A percentile compares a stretch with the other conserved stretches of the same genome.
Evolutionary conservation across 1,284 basidiomycete species (phyloP).

Genomic region (Ganoderma multipileum): DNA sequence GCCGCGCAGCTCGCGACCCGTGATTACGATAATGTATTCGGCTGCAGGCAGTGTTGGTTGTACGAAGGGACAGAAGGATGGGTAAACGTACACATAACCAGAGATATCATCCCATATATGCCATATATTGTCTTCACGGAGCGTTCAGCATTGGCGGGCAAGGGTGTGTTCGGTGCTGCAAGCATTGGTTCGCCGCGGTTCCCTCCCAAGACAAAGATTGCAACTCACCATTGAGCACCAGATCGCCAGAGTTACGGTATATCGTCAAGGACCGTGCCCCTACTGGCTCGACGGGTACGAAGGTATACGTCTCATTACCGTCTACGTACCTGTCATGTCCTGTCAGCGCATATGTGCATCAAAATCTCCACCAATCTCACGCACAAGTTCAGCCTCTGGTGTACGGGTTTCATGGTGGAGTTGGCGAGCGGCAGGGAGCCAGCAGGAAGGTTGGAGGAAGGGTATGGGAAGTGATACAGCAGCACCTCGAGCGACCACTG

Average conservation of each 20-base stretch:
- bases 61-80: neutral
- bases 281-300: conserved; percentile 69
- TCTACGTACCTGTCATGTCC: conserved; percentile 61
- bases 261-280: conserved; percentile 73
- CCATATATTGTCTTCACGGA: conserved; percentile 78
- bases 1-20: conserved; percentile 82
- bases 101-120: conserved; percentile 85
- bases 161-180: conserved; percentile 60
- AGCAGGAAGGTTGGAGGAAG: conserved; percentile 20
- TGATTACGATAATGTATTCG: conserved; percentile 93
- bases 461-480: conserved; percentile 11
- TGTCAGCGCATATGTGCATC: conserved; percentile 28
- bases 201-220: conserved; percentile 8
- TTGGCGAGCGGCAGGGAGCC: conserved; percentile 24
- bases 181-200: conserved; percentile 19
- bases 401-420: conserved; percentile 65
- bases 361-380: conserved; percentile 25
- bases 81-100: conserved; percentile 78
- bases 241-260: conserved; percentile 74
- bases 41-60: conserved; percentile 53
- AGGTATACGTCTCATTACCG: conserved; percentile 77
- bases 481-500: conserved; percentile 14
- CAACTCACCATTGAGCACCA: conserved; percentile 70
- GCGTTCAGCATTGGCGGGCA: conserved; percentile 61
- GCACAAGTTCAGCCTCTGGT: conserved; percentile 76